Evolutionary conservation across 345 rosid genomes (phyloP).

Genomic region (Eucalyptus rudis): DNA sequence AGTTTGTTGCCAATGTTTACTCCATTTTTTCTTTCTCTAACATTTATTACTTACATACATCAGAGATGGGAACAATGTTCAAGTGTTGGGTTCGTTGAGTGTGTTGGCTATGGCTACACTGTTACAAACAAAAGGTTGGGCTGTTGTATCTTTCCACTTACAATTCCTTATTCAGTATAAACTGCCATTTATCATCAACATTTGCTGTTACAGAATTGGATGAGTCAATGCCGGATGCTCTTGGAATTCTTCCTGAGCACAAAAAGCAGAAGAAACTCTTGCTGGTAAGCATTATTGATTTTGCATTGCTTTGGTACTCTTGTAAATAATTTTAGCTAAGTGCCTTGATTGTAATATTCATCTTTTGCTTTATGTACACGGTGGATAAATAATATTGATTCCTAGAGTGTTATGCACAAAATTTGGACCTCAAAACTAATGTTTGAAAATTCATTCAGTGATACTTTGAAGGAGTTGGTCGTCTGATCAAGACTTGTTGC

Average conservation of each 20-base stretch:
- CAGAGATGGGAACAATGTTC: slow-evolving; percentile 59
- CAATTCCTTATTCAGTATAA: background rate
- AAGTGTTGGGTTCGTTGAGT: slow-evolving; percentile 68
- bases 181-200: slow-evolving; percentile 3
- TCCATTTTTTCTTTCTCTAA: background rate
- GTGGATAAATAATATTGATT: background rate
- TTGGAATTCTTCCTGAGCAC: slow-evolving; percentile 95
- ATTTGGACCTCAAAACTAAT: background rate
- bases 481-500: background rate
- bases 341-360: background rate
- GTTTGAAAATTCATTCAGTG: background rate
- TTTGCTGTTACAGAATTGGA: slow-evolving; percentile 54
- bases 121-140: slow-evolving; percentile 91
- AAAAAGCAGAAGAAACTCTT: slow-evolving; percentile 90
- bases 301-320: background rate
- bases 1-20: background rate
- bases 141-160: background rate
- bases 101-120: slow-evolving; percentile 53
- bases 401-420: background rate
- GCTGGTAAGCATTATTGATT: slow-evolving; percentile 42
- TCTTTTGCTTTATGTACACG: background rate
- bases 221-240: slow-evolving; percentile 88
- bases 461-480: background rate
- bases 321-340: background rate
- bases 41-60: slow-evolving; percentile 43